Evolutionary conservation across 2,329 filamentous ascomycete species (phyloP), one percentile per base, ranked within the genome.

Genomic region (Hypoxylon rubiginosum): DNA sequence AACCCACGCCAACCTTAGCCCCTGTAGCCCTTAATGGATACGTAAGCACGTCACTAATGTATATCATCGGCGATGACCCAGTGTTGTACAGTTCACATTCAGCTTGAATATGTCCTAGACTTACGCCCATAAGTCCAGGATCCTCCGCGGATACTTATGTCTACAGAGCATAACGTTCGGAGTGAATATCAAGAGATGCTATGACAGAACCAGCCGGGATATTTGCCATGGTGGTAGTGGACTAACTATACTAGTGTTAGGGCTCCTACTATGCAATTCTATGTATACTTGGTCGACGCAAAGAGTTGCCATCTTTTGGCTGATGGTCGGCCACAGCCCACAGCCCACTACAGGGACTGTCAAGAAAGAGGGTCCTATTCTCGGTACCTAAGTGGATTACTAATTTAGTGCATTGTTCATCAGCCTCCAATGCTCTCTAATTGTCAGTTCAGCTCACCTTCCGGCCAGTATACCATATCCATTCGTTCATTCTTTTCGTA

Each of bases 201-300:
- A 56, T 49, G 48, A 43, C 54, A 50, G 36, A 50, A 64, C 58
- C 50, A 30, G 15, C 61, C 26, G 50, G 48, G 19, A 11, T 26
- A 13, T 36, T 52, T 41, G 30, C 21, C 49, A 39, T 30, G 49
- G 9, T 17, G 11, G n/a, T 24, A 26, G 17, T 30, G 26, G 30
- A 48, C 53, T 58, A 63, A 53, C 43, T 62, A 5, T 10, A 45
- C 41, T 58, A n/a, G 59, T 57, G 21, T 58, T 62, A 52, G 53
- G 59, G 39, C 34, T 32, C 19, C 26, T 43, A 17, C n/a, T n/a
- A n/a, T n/a, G n/a, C n/a, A n/a, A n/a, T n/a, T n/a, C n/a, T n/a
- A n/a, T n/a, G n/a, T n/a, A 13, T 36, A 15, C 26, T 32, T 11
- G 19, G 28, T 24, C 36, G 28, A 21, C 41, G 54, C 41, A 49